phyloP scores from a whole-genome alignment of 441 rosid genomes.

The Pelargonium fulgidum region DNA sequence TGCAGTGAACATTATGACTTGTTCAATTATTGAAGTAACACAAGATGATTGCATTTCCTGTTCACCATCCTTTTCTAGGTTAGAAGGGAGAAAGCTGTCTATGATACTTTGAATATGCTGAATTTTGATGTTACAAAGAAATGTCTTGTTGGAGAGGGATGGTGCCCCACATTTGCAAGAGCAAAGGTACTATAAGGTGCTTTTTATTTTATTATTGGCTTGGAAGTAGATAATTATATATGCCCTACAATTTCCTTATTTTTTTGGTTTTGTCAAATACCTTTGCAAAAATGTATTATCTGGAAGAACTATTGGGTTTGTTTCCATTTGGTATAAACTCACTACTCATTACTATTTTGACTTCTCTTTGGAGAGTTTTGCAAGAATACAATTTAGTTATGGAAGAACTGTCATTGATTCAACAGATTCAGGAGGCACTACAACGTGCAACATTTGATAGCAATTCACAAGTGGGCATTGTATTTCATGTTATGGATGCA shows the following conservation, averaged over 20 bases:
- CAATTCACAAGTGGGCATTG: slow-evolving; percentile 65
- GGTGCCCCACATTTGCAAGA: slow-evolving; percentile 86
- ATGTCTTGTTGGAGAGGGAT: slow-evolving; percentile 74
- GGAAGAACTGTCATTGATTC: slow-evolving; percentile 1
- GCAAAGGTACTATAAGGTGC: slow-evolving; percentile 48
- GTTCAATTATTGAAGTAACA: slow-evolving; percentile 1
- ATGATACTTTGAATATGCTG: slow-evolving; percentile 66
- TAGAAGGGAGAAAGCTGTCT: slow-evolving; percentile 64
- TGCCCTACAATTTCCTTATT: slow-evolving; percentile 39
- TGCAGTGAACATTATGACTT: slow-evolving; percentile 2
- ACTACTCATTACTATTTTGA: background rate
- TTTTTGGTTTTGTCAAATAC: background rate
- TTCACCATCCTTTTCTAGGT: slow-evolving; percentile 36
- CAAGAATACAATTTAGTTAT: slow-evolving; percentile 4
- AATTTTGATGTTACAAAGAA: slow-evolving; percentile 75
- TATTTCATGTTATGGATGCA: slow-evolving; percentile 55
- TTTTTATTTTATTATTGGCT: slow-evolving; percentile 1
- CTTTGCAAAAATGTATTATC: background rate
- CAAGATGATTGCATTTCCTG: background rate
- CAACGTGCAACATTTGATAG: slow-evolving; percentile 61
- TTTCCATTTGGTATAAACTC: background rate
- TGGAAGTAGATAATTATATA: background rate
- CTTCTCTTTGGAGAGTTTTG: background rate
- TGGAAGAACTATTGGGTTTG: background rate
- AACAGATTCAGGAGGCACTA: slow-evolving; percentile 62